These are phyloP conservation scores for Tolypocladium inflatum DNA, from an alignment of 2,329 filamentous ascomycete species.

Conservation along the genomic window DNA sequence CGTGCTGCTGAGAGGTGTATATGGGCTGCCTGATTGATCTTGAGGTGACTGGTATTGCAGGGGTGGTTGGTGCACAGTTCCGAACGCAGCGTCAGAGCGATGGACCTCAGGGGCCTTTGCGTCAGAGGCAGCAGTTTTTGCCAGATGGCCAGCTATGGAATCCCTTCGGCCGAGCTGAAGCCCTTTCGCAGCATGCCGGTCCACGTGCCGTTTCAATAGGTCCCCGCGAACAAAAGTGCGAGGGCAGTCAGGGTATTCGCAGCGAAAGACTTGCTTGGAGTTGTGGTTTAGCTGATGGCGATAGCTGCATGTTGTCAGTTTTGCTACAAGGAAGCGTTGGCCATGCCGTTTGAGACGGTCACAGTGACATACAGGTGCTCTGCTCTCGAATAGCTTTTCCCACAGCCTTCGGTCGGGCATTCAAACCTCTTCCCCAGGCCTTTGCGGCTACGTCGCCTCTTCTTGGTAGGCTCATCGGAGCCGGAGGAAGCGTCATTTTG, in stretches of 20 bases:
- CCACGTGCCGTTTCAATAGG: conserved; percentile 75
- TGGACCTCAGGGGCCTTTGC: not conserved
- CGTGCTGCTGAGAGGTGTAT: conserved; percentile 35
- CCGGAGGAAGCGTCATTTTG: conserved; percentile 4
- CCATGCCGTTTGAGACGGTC: not conserved
- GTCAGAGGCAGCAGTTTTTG: conserved; percentile 25
- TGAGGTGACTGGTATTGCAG: conserved; percentile 37
- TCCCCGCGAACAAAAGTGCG: conserved; percentile 91
- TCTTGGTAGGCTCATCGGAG: conserved; percentile 16
- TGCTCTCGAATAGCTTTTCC: conserved; percentile 91
- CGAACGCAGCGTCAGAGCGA: not conserved
- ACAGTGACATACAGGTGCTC: conserved; percentile 68
- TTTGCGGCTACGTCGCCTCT: conserved; percentile 65
- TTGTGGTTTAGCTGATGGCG: conserved; percentile 93
- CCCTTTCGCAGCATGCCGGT: conserved; percentile 71
- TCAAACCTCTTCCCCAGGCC: conserved; percentile 74
- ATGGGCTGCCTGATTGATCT: conserved; percentile 33
- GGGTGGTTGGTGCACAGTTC: conserved; percentile 23
- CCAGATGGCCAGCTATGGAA: conserved; percentile 26
- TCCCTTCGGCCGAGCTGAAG: conserved; percentile 70
- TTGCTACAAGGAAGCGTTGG: not conserved
- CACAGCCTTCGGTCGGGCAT: conserved; percentile 78
- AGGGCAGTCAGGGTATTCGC: conserved; percentile 84
- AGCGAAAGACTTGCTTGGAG: conserved; percentile 90
- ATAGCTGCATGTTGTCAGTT: conserved; percentile 38